Evolutionary conservation across 108 stramenopile species (phyloP).

Genomic region (Cyclotella baltica): DNA sequence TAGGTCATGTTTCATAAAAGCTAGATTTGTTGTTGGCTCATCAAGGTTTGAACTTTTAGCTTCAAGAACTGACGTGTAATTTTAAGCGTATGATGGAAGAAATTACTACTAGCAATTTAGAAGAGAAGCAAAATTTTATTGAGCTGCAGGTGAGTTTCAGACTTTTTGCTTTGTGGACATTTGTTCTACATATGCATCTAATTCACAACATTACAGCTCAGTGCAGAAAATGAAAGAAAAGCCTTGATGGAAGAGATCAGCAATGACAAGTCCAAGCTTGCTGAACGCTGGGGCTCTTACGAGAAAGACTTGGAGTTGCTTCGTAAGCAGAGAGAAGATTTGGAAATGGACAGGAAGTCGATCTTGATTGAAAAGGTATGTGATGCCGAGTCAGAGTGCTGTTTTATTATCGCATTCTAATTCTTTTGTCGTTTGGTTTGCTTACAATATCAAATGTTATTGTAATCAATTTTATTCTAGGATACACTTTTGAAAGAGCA

Average conservation of each 20-base stretch:
- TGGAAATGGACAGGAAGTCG: constrained; percentile 19
- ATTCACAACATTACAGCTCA: constrained; percentile 6
- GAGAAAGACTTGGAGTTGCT: constrained; percentile 20
- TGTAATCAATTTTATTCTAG: background rate
- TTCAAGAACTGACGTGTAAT: constrained; percentile 7
- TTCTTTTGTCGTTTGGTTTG: background rate
- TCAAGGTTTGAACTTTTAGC: background rate
- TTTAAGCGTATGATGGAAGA: constrained; percentile 20
- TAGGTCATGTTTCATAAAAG: too few relatives aligned
- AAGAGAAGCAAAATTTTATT: constrained; percentile 15
- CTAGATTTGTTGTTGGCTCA: too few relatives aligned
- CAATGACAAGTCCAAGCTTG: constrained; percentile 20
- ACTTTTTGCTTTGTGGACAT: background rate
- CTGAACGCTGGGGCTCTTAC: constrained; percentile 18
- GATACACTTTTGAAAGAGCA: constrained; percentile 28
- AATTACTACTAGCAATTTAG: constrained; percentile 12
- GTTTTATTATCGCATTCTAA: too few relatives aligned
- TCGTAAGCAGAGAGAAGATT: constrained; percentile 4
- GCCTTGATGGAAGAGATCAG: constrained; percentile 14
- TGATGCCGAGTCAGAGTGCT: background rate
- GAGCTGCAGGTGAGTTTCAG: constrained; percentile 24
- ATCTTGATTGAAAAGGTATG: constrained; percentile 15
- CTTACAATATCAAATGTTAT: background rate
- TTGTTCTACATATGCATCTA: background rate
- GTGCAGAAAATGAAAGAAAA: constrained; percentile 36